These are phyloP conservation scores for Lippia alba DNA, from an alignment of 305 asterid genomes.

Conservation along the genomic window DNA sequence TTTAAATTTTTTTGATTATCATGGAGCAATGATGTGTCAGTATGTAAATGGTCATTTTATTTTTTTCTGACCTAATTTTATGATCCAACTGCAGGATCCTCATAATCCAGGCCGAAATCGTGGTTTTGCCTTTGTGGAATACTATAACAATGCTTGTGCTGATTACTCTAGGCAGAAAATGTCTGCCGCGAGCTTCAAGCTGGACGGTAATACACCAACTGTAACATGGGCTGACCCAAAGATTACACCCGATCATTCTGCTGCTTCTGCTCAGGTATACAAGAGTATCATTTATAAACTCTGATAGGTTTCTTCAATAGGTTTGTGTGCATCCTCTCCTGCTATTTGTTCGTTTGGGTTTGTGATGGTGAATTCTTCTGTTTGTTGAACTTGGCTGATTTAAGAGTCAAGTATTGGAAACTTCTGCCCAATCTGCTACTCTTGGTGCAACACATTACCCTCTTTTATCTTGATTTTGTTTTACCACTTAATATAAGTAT, in stretches of 20 bases:
- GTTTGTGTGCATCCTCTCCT: not conserved
- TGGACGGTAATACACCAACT: constrained; percentile 84
- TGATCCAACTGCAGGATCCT: constrained; percentile 68
- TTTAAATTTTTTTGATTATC: constrained; percentile 21
- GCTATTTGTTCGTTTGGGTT: too few relatives aligned
- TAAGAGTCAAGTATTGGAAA: too few relatives aligned
- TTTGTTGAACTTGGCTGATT: too few relatives aligned
- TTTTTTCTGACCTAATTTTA: constrained; percentile 29
- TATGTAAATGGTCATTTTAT: constrained; percentile 28
- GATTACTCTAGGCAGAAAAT: constrained; percentile 86
- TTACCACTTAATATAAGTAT: too few relatives aligned
- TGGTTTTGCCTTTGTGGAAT: constrained; percentile 95
- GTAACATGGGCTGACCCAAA: constrained; percentile 98
- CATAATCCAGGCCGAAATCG: constrained; percentile 84
- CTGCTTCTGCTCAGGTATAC: constrained; percentile 82
- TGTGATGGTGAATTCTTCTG: too few relatives aligned
- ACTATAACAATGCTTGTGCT: constrained; percentile 97
- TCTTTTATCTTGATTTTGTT: too few relatives aligned
- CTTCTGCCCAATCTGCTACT: too few relatives aligned
- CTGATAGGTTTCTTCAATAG: too few relatives aligned
- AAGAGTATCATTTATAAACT: too few relatives aligned
- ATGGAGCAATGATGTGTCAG: constrained; percentile 28
- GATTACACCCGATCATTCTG: constrained; percentile 81
- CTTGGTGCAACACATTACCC: too few relatives aligned
- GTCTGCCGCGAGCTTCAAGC: constrained; percentile 69